Evolutionary conservation across 148 eudicot species (phyloP).

Genomic region (Cornus kousa): DNA sequence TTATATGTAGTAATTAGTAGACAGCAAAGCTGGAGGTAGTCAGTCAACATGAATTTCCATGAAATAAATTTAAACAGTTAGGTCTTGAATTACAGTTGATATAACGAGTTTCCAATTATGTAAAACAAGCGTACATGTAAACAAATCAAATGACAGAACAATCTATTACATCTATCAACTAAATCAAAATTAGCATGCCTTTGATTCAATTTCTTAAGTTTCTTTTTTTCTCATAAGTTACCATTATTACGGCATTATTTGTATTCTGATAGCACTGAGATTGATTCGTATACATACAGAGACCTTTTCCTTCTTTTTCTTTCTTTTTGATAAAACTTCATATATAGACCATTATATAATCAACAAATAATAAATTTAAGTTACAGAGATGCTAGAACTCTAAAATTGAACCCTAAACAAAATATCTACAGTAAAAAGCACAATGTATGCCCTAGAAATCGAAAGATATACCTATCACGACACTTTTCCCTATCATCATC

Average conservation of each 20-base stretch:
- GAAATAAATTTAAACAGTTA: too few species aligned
- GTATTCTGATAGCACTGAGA: neutral
- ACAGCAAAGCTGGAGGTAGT: neutral
- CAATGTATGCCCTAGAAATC: neutral
- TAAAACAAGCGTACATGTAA: neutral
- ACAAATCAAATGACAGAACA: neutral
- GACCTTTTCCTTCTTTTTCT: too few species aligned
- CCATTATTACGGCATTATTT: neutral
- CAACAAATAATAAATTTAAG: too few species aligned
- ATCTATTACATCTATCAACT: neutral
- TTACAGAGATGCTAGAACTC: neutral
- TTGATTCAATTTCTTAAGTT: too few species aligned
- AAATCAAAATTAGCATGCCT: neutral
- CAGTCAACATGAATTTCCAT: too few species aligned
- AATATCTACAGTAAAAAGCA: neutral
- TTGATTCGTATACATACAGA: too few species aligned
- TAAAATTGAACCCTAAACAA: neutral
- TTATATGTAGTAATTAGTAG: neutral
- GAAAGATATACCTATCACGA: slow-evolving; percentile 27
- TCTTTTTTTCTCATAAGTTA: too few species aligned
- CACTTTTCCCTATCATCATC: slow-evolving; percentile 23
- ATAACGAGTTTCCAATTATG: neutral
- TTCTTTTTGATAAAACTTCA: too few species aligned
- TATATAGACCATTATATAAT: too few species aligned
- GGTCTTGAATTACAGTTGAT: neutral